phyloP scores from a whole-genome alignment of 176 grass and related monocot species.

The Bromus sterilis region DNA sequence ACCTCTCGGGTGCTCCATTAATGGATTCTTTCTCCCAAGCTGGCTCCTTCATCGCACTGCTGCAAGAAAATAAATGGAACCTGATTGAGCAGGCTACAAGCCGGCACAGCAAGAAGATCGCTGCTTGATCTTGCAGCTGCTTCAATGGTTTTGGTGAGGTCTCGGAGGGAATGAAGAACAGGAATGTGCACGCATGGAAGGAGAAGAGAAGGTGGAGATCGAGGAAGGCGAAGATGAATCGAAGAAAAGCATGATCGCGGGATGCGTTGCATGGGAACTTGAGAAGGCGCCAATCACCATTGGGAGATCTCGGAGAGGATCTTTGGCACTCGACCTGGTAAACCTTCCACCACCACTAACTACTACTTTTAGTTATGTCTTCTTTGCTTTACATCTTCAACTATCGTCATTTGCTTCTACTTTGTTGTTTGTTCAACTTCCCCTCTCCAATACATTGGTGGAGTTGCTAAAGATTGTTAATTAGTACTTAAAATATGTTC shows the following conservation, averaged over 20 bases:
- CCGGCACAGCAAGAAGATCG: neutral
- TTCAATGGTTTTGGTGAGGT: neutral
- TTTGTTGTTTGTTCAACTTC: conserved; percentile 18
- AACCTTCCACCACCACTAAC: conserved; percentile 21
- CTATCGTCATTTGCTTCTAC: neutral
- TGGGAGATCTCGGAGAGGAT: conserved; percentile 29
- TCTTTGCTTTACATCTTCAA: neutral
- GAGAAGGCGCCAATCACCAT: conserved; percentile 10
- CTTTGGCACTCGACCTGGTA: conserved; percentile 34
- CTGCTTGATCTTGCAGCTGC: neutral
- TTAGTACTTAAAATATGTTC: neutral
- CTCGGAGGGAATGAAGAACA: neutral
- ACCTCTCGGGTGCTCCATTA: neutral
- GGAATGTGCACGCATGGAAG: neutral
- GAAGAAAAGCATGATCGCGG: neutral
- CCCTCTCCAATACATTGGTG: conserved; percentile 14
- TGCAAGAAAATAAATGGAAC: neutral
- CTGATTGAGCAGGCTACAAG: neutral
- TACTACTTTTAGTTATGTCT: neutral
- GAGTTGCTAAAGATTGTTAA: conserved; percentile 19
- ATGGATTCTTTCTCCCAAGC: neutral
- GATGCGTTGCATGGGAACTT: conserved; percentile 16
- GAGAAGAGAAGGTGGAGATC: neutral
- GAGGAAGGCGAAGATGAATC: neutral
- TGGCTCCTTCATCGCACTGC: neutral